These are phyloP conservation scores for Curvularia sp. DNA, from an alignment of 2,329 filamentous ascomycete genomes.

Conservation along the genomic window DNA sequence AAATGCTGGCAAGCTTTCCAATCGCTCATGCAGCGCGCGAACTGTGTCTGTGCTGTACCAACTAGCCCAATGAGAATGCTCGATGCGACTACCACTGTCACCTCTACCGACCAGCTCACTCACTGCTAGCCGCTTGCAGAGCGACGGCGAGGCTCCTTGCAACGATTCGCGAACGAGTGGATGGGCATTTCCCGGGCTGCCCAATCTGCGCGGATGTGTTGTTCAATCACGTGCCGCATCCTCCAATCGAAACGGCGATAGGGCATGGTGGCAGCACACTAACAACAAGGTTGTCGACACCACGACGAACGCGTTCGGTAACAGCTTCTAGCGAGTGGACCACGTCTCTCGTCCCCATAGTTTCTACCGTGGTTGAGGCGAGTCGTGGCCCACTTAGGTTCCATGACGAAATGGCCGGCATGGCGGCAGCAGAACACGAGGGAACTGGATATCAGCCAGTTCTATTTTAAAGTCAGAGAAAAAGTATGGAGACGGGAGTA, in stretches of 20 bases:
- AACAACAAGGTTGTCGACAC: constrained; percentile 16
- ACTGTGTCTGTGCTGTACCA: constrained; percentile 29
- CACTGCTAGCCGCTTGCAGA: constrained; percentile 26
- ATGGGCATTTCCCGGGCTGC: constrained; percentile 19
- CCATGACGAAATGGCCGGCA: constrained; percentile 1
- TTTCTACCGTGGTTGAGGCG: constrained; percentile 4
- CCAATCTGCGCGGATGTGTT: constrained; percentile 25
- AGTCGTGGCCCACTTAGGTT: not conserved
- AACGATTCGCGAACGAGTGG: constrained; percentile 24
- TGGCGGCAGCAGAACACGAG: not conserved
- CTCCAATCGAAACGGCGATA: constrained; percentile 16
- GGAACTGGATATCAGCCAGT: not conserved
- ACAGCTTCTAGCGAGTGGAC: constrained; percentile 4
- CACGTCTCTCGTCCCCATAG: constrained; percentile 5
- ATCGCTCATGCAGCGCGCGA: constrained; percentile 31
- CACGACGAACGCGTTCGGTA: constrained; percentile 8
- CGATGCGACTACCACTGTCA: constrained; percentile 16
- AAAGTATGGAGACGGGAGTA: not conserved
- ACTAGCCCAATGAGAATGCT: constrained; percentile 29
- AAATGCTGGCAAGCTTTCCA: constrained; percentile 36
- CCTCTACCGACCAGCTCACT: constrained; percentile 28
- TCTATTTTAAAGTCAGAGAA: not conserved
- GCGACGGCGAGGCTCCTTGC: constrained; percentile 14
- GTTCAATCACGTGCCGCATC: constrained; percentile 19
- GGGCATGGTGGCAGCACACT: constrained; percentile 9